These are phyloP conservation scores for Penicillium sp. DNA, from an alignment of 2,329 filamentous ascomycete genomes.

Conservation along the genomic window DNA sequence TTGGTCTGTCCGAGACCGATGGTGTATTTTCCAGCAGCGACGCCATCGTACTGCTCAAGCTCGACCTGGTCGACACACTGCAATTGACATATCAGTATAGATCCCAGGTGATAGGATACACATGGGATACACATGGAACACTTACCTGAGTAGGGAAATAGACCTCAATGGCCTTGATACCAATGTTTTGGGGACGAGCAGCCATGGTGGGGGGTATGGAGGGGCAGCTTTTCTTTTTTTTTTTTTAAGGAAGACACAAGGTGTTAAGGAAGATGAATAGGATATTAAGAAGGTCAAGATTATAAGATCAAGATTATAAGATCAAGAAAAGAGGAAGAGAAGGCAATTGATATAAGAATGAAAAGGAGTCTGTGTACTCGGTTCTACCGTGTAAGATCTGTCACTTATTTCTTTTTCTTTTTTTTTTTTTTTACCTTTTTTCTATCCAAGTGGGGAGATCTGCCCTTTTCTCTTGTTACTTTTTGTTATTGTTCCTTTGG, in stretches of 20 bases:
- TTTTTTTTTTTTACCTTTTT: not conserved
- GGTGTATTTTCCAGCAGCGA: conserved; percentile 79
- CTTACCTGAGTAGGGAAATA: conserved; percentile 83
- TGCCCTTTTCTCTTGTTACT: not conserved
- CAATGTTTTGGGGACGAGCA: conserved; percentile 77
- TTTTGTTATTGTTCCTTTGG: conserved; percentile 4
- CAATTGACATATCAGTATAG: conserved; percentile 9
- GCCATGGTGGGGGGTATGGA: conserved; percentile 55
- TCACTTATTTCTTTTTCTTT: conserved; percentile 20
- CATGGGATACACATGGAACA: conserved; percentile 12
- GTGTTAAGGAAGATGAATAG: not conserved
- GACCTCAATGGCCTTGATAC: conserved; percentile 89
- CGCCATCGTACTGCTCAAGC: conserved; percentile 83
- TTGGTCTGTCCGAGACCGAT: conserved; percentile 87
- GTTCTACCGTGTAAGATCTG: conserved; percentile 30
- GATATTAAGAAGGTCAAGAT: not conserved
- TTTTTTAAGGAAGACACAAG: not conserved
- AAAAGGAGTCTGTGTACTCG: conserved; percentile 19
- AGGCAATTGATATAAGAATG: conserved; percentile 15
- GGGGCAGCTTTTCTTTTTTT: too few species aligned
- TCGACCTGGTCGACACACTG: conserved; percentile 82
- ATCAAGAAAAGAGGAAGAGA: conserved; percentile 4
- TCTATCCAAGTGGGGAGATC: conserved; percentile 1
- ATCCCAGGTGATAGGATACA: not conserved
- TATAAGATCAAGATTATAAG: not conserved